Evolutionary conservation across 2,329 filamentous ascomycete species (phyloP), one percentile per base, ranked within the genome.

Genomic region (Xylariomycetidae sp.): DNA sequence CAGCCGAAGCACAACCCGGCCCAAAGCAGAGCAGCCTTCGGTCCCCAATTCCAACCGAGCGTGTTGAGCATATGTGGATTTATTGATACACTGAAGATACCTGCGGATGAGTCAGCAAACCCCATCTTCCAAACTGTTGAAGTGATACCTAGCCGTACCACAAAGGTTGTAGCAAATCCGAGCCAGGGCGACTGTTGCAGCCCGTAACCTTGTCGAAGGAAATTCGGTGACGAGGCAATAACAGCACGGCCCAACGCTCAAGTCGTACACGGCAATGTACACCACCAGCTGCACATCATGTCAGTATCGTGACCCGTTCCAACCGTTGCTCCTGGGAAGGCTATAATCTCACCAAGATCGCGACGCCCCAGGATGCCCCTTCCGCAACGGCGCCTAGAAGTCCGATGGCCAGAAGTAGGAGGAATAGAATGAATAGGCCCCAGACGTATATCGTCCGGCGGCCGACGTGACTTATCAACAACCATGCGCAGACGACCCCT

Each of bases 121-220:
- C 15, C 11, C 12, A n/a, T 6, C 15, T 26, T 5, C 11, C 12
- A 4, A 15, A 16, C 12, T 11, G 27, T 11, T n/a, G n/a, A n/a
- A n/a, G n/a, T n/a, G n/a, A 16, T 7, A 7, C 9, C 3, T 5
- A n/a, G 6, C 10, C 36, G 15, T 33, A 36, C 37, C 29, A 18
- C 34, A 36, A 6, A 40, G 10, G 15, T 43, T 40, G 23, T 43
- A 43, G 22, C 34, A 34, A 16, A 40, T 43, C 14, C 36, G 31
- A 4, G 33, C 31, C 5, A 40, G 16, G n/a, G 36, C 33, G 4
- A 42, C 37, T 11, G 36, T 42, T 14, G 34, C 25, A 11, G 33
- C 33, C 23, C 34, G 35, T n/a, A 39, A 32, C 14, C 30, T 27
- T 16, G 32, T 31, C 16, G 40, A 40, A n/a, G 37, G 34, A 6